Evolutionary conservation across 805 yeast species (phyloP), one percentile per base, ranked within the genome.

Genomic region (Saturnispora sanitii): DNA sequence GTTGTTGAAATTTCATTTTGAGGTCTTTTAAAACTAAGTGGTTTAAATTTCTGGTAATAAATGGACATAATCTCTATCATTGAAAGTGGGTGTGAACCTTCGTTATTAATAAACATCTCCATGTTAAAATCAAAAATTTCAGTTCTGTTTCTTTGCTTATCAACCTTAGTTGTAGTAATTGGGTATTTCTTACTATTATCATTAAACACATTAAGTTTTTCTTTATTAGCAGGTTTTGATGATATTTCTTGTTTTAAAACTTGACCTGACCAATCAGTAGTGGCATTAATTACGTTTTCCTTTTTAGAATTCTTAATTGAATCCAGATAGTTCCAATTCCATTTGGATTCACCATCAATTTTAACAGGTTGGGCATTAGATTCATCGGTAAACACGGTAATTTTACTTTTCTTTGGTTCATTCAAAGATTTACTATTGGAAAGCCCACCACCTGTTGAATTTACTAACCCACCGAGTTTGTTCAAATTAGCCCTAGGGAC

Each of bases 91-190:
- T 71, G 75, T 6, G 7, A 7, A 0, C 54, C 57, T 3, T 51
- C 50, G 4, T 52, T 42, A 0, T 73, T 70, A 46, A 77, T 71
- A 26, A 82, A 52, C 29, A 82, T 59, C 33, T 75, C 73, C 48
- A 80, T 64, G 53, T 82, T 82, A 40, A 77, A 58, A 49, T 73
- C 71, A 15, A 79, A 67, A 37, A 65, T 69, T 54, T 82, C 90
- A 0, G 73, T 60, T 43, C 70, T 69, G 49, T 77, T 79, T 0
- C 84, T 86, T 37, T 40, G 34, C 2, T 75, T 71, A 20, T 60
- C 62, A 27, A 67, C 63, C 13, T 81, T 63, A 4, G 72, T 56
- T 41, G 79, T 75, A 44, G 65, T 71, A 3, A 70, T 67, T 3
- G 73, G 64, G 26, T 57, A 59, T 48, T 47, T 63, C 47, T 42